Evolutionary conservation across 2,329 filamentous ascomycete species (phyloP).

Genomic region (Fusarium circinatum): DNA sequence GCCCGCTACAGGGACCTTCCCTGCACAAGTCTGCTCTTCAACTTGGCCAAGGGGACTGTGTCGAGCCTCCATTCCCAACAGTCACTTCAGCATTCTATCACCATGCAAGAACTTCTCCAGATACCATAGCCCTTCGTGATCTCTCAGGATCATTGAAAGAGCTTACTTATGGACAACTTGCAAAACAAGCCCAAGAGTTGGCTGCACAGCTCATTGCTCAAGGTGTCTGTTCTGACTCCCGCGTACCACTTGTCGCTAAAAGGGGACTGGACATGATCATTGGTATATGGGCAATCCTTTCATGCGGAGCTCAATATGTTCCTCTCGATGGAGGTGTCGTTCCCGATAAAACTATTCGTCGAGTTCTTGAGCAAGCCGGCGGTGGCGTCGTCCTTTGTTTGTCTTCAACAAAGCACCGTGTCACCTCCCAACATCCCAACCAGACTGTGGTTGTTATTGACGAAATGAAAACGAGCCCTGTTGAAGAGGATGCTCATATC

Average conservation of each 20-base stretch:
- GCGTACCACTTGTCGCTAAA: conserved; percentile 65
- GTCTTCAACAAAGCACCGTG: conserved; percentile 48
- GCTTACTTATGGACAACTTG: conserved; percentile 59
- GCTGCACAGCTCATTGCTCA: conserved; percentile 51
- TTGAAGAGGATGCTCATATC: conserved; percentile 29
- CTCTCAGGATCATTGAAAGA: conserved; percentile 45
- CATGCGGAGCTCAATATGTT: conserved; percentile 68
- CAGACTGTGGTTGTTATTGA: conserved; percentile 46
- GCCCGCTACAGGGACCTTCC: conserved; percentile 3
- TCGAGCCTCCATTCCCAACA: conserved; percentile 50
- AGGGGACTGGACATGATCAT: conserved; percentile 67
- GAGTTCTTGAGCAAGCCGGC: conserved; percentile 60
- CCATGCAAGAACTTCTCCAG: conserved; percentile 50
- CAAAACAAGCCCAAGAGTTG: conserved; percentile 54
- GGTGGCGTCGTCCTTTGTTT: conserved; percentile 60
- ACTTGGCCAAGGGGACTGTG: conserved; percentile 33
- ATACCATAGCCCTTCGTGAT: conserved; percentile 53
- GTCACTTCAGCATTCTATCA: conserved; percentile 53
- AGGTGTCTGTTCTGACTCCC: conserved; percentile 57
- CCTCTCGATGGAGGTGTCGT: conserved; percentile 67
- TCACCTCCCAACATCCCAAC: conserved; percentile 42
- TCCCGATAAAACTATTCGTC: conserved; percentile 58
- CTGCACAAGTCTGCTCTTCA: background rate
- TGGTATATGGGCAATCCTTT: conserved; percentile 65
- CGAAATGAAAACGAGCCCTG: conserved; percentile 10